Base-by-base conservation (phyloP, 2,329 filamentous ascomycete species). In the Akanthomyces dipterigenus region DNA sequence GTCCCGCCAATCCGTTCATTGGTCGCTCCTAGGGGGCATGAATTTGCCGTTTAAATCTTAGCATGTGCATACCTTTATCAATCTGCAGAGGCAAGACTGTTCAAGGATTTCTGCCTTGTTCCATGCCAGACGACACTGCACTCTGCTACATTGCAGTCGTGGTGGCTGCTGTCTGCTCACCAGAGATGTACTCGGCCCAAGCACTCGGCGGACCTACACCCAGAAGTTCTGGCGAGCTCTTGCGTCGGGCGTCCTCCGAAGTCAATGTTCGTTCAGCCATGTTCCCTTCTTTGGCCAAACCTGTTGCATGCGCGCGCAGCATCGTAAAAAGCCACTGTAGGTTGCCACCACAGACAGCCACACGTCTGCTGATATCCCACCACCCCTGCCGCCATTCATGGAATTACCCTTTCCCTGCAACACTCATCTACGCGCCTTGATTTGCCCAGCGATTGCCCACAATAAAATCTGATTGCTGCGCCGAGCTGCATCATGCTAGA, bases 401-500 rank as follows among this genome's bases (percentile, higher is more conserved):
- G 48, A 16, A 48, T 56, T 56, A 20, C 42, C 12, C 20, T 42
- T 38, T 26, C 28, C 28, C 26, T 34, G 20, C 36, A 55, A 36
- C n/a, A 18, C 14, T 7, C 36, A 20, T 45, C 24, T 5, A 7
- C 28, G 12, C 12, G 20, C 42, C 42, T 34, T 56, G 54, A 56
- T 56, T 46, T 56, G 26, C 42, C 31, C 12, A 56, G 54, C 18
- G 36, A 11, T 38, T 53, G 24, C 56, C 48, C 46, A 51, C 46
- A 49, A n/a, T n/a, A 9, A 43, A 31, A 56, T 56, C 36, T 5
- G n/a, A 43, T 38, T 59, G 56, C 36, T 43, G 51, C 51, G 51
- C 24, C 36, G 49, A 49, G 42, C 34, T 55, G 50, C 51, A 61
- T 61, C 11, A 36, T 50, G 50, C 51, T 36, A 61, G 50, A 61